Evolutionary conservation across 306 rosid genomes (phyloP), one percentile per base, ranked within the genome.

Genomic region (Sicyos baderoa): DNA sequence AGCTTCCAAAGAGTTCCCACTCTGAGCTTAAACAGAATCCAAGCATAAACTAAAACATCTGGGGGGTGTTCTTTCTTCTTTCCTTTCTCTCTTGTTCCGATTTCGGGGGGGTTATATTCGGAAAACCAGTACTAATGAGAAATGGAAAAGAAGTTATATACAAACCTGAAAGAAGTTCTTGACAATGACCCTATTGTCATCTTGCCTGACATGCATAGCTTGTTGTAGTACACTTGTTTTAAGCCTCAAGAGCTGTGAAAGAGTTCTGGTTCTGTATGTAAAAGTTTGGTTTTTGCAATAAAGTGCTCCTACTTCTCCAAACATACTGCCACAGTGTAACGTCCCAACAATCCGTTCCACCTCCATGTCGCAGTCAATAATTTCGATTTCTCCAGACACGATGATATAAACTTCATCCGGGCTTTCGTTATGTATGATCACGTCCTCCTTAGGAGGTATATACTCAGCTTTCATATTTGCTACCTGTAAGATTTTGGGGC

Each of bases 381-480:
- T 81, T 74, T 89, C 97, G 48, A 89, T 86, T 82, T 93, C 94
- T 32, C 98, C 97, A 0, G 98, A 93, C 14, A 89, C 98, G 44
- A 93, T 81, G 58, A 93, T 82, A 79, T 93, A 93, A 68, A 89
- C 83, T 62, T 93, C 98, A 27, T 86, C 93, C 0, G 97, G 87
- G 18, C 81, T 79, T 78, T 93, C 98, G 16, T 79, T 88, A 42
- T 88, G 91, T 86, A 84, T 76, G 14, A 93, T 44, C 16, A 89
- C 97, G 69, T 93, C 98, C 81, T 93, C 98, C 76, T 85, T 89
- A 3, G 98, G 98, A 32, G 98, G 97, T 74, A 85, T 74, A 65
- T 93, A 93, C 77, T 93, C 97, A 1, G 98, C 96, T 73, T 88
- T 88, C 88, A 89, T 88, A 63, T 81, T 86, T 8, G 90, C 86